A percentile compares a stretch with the other conserved stretches of the same genome.
These are phyloP conservation scores for Malassezia restricta DNA, from an alignment of 1,284 basidiomycete species.

Conservation along the genomic window DNA sequence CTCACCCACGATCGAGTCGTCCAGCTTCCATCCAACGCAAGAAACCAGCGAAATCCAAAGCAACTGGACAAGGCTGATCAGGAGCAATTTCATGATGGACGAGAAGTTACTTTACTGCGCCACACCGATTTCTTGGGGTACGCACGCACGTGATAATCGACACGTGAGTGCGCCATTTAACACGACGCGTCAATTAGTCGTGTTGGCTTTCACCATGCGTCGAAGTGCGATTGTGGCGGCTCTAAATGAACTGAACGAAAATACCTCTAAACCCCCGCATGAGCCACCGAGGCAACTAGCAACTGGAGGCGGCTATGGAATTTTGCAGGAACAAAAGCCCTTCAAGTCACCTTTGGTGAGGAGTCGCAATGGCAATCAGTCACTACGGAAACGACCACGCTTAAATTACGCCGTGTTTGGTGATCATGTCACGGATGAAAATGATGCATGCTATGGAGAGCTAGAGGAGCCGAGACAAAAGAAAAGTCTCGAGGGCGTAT, in stretches of 20 bases:
- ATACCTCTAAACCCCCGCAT: neutral
- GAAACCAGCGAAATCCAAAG: neutral
- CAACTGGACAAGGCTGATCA: neutral
- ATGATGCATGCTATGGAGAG: constrained; percentile 9
- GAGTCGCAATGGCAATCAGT: constrained; percentile 17
- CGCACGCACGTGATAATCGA: neutral
- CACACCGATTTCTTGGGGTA: neutral
- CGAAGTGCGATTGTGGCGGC: constrained; percentile 13
- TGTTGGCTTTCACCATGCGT: constrained; percentile 6
- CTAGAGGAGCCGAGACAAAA: constrained; percentile 17
- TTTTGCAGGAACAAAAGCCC: constrained; percentile 31
- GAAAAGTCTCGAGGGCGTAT: constrained; percentile 32
- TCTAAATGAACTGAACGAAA: constrained; percentile 1
- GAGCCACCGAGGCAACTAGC: constrained; percentile 14
- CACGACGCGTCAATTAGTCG: neutral
- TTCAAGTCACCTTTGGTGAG: constrained; percentile 35
- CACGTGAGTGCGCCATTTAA: neutral
- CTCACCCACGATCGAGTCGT: constrained; percentile 16
- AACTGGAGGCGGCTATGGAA: constrained; percentile 32
- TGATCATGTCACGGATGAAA: constrained; percentile 19
- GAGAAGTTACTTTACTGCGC: neutral
- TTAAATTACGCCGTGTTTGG: constrained; percentile 41
- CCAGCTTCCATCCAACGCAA: constrained; percentile 17
- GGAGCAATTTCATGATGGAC: neutral
- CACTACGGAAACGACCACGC: constrained; percentile 28